Percentiles rank a stretch among this genome's conserved stretches.
Conservation (phyloP, 192 early-diverging fungal genomes). For the Dispira simplex region DNA sequence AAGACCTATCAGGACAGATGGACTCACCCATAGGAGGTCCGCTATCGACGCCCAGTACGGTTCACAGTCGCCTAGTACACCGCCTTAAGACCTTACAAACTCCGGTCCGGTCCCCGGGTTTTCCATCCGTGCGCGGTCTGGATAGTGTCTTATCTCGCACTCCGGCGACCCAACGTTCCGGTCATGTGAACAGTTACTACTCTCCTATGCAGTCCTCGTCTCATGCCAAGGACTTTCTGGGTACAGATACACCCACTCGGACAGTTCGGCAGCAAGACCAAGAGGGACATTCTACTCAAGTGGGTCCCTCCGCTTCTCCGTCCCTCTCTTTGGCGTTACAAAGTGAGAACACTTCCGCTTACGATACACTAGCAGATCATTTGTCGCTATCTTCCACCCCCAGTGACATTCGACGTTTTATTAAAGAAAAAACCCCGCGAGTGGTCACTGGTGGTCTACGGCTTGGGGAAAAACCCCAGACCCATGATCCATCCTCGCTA, state of each 20-base stretch:
- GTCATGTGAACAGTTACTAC: neutral
- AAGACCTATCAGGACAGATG: neutral
- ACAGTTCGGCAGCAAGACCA: neutral
- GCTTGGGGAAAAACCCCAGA: neutral
- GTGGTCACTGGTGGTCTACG: neutral
- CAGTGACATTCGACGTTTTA: constrained; percentile 5
- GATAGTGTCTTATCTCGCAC: neutral
- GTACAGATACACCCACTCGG: neutral
- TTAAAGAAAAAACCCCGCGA: neutral
- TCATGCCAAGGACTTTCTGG: neutral
- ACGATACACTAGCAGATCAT: neutral
- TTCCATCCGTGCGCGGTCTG: constrained; percentile 3
- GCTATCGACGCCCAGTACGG: neutral
- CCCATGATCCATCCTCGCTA: neutral
- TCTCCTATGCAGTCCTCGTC: neutral
- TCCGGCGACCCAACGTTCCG: neutral
- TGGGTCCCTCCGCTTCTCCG: neutral
- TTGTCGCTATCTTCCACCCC: neutral
- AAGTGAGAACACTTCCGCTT: neutral
- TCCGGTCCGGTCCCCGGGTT: neutral
- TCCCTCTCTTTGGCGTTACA: neutral
- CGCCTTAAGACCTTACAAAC: neutral
- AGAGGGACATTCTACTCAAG: neutral
- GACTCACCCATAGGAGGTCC: neutral
- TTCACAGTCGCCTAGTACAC: neutral